Evolutionary conservation across 2,329 filamentous ascomycete species (phyloP).

Genomic region (Trichoderma simmonsii): DNA sequence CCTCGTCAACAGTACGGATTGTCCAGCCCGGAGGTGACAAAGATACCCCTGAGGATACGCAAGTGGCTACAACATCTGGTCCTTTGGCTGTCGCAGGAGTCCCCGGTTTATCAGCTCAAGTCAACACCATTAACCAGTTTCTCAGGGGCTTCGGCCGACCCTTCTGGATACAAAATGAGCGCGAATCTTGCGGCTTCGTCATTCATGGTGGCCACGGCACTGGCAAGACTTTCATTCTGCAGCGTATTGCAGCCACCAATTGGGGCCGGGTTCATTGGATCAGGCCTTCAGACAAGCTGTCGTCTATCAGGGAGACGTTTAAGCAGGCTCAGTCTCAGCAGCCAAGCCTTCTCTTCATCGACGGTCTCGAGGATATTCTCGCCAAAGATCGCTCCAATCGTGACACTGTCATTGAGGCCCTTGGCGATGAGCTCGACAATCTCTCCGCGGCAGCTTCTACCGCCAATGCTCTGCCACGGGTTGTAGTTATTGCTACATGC

Average conservation of each 20-base stretch:
- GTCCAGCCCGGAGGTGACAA: constrained; percentile 30
- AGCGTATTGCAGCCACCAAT: constrained; percentile 61
- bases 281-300: constrained; percentile 52
- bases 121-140: constrained; percentile 64
- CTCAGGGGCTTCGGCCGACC: constrained; percentile 53
- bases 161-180: constrained; percentile 30
- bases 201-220: constrained; percentile 81
- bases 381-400: constrained; percentile 55
- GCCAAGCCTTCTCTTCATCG: constrained; percentile 76
- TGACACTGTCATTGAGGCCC: constrained; percentile 46
- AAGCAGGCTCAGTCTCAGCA: constrained; percentile 64
- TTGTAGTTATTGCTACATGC: constrained; percentile 74
- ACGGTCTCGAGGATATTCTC: constrained; percentile 70
- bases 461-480: constrained; percentile 45
- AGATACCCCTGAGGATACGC: constrained; percentile 7
- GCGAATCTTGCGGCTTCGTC: constrained; percentile 58
- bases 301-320: constrained; percentile 65
- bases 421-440: constrained; percentile 55
- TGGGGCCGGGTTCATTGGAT: constrained; percentile 70
- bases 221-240: constrained; percentile 75
- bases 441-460: constrained; percentile 42
- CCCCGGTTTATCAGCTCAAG: constrained; percentile 64
- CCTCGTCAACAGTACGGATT: constrained; percentile 39
- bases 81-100: constrained; percentile 53
- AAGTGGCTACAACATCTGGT: constrained; percentile 22